These are phyloP conservation scores for Delonix regia DNA, from an alignment of 306 rosid genomes.

Conservation along the genomic window DNA sequence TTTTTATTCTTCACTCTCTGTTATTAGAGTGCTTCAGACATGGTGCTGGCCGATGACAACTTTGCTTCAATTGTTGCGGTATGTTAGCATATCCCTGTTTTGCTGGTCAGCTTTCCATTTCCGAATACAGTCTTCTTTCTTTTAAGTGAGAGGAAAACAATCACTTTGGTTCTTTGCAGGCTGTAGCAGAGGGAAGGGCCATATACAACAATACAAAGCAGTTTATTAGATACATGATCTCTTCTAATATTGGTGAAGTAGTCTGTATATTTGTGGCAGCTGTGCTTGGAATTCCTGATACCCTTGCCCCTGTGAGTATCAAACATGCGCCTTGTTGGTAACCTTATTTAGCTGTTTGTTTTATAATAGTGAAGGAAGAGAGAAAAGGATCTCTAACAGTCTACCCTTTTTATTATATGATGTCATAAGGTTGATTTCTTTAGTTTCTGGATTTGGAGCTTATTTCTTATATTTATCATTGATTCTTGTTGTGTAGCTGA, in stretches of 20 bases:
- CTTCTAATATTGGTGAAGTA: slow-evolving; percentile 98
- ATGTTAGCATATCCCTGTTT: slow-evolving; percentile 40
- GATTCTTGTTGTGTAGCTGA: slow-evolving; percentile 9
- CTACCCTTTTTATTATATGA: background rate
- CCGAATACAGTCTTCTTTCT: background rate
- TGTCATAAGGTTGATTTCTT: slow-evolving; percentile 15
- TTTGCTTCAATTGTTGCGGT: slow-evolving; percentile 98
- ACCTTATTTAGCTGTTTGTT: slow-evolving; percentile 34
- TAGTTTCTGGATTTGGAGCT: slow-evolving; percentile 15
- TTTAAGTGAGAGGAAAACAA: slow-evolving; percentile 19
- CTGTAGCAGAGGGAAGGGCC: slow-evolving; percentile 99
- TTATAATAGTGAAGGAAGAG: slow-evolving; percentile 5
- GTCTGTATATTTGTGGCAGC: slow-evolving; percentile 99
- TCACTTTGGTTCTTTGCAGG: slow-evolving; percentile 55
- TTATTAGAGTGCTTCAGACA: slow-evolving; percentile 91
- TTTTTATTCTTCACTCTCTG: slow-evolving; percentile 16
- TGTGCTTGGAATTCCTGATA: slow-evolving; percentile 98
- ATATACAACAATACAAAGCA: slow-evolving; percentile 95
- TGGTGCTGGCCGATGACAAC: slow-evolving; percentile 98
- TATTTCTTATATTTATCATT: background rate
- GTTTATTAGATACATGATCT: slow-evolving; percentile 98
- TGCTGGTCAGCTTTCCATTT: slow-evolving; percentile 25
- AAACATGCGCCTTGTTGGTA: background rate
- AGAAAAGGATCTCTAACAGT: too few species aligned
- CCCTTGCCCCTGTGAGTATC: slow-evolving; percentile 93